Conservation (phyloP, 805 yeast species). For the Starmerella apis region DNA sequence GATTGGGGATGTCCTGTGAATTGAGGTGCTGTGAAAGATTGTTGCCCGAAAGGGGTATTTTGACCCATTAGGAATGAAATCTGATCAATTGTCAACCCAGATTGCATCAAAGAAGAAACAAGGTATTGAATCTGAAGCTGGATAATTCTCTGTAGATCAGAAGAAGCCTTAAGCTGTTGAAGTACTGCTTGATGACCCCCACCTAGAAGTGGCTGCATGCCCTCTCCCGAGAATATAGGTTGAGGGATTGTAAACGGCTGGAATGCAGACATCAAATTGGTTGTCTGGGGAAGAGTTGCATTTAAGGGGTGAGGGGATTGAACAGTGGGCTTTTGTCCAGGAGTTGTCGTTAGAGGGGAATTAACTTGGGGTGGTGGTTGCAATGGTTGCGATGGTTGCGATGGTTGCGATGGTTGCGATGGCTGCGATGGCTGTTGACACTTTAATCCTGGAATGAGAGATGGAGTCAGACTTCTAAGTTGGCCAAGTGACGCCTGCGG, state of each 20-base stretch:
- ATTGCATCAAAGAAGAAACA: neutral
- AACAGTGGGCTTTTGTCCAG: no score
- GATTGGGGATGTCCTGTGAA: neutral
- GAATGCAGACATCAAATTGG: neutral
- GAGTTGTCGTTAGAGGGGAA: no score
- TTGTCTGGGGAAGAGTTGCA: neutral
- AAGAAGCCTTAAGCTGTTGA: slow-evolving; percentile 1
- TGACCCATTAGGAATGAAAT: slow-evolving; percentile 2
- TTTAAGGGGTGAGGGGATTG: neutral
- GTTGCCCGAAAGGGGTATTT: neutral
- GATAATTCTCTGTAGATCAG: neutral
- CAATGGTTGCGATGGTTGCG: no score
- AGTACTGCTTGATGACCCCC: neutral
- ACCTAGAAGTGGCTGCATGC: neutral
- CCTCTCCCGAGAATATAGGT: neutral
- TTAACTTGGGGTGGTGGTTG: no score
- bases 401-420: no score
- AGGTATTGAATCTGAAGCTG: slow-evolving; percentile 3
- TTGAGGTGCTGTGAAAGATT: neutral
- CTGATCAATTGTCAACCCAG: slow-evolving; percentile 10
- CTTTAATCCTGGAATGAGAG: neutral
- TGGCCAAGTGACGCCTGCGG: neutral
- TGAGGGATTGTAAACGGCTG: neutral
- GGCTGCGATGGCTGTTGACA: no score
- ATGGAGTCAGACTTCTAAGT: neutral